Base-by-base conservation (phyloP, 2,329 filamentous ascomycete genomes). In the Eurotiales sp. region DNA sequence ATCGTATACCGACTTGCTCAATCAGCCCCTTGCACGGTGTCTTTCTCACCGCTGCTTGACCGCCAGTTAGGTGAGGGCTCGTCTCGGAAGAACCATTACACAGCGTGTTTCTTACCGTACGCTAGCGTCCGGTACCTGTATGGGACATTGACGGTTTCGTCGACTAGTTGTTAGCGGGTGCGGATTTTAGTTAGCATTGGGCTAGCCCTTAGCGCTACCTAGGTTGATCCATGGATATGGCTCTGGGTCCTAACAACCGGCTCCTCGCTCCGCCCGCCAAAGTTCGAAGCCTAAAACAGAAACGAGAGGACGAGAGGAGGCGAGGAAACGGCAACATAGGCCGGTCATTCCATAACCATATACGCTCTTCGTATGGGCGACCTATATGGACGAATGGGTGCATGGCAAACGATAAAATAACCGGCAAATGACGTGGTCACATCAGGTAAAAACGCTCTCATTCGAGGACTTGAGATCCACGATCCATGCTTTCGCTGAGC, bases 151-250 rank as follows among this genome's bases (percentile, higher is more conserved):
- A 37, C 39, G 32, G 46, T 19, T 27, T n/a, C n/a, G n/a, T n/a
- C n/a, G n/a, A n/a, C n/a, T n/a, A n/a, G n/a, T n/a, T n/a, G n/a
- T n/a, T n/a, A n/a, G n/a, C n/a, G n/a, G n/a, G n/a, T n/a, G n/a
- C n/a, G n/a, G n/a, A n/a, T n/a, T n/a, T n/a, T n/a, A n/a, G n/a
- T n/a, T n/a, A n/a, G n/a, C n/a, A n/a, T n/a, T n/a, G n/a, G n/a
- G n/a, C n/a, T n/a, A n/a, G n/a, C n/a, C n/a, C n/a, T n/a, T 44
- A 52, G 51, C 41, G 51, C 46, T 32, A 40, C 27, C 23, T 53
- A 44, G 41, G 45, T 41, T 43, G 51, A 53, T 53, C 51, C 51
- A 53, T 49, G 51, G 51, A 49, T 53, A 48, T 53, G 51, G 51
- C 51, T 44, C 51, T 53, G 51, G 51, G 51, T 40, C 45, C 45